phyloP scores from a whole-genome alignment of 2,329 filamentous ascomycete genomes.

The Orbilia oligospora region DNA sequence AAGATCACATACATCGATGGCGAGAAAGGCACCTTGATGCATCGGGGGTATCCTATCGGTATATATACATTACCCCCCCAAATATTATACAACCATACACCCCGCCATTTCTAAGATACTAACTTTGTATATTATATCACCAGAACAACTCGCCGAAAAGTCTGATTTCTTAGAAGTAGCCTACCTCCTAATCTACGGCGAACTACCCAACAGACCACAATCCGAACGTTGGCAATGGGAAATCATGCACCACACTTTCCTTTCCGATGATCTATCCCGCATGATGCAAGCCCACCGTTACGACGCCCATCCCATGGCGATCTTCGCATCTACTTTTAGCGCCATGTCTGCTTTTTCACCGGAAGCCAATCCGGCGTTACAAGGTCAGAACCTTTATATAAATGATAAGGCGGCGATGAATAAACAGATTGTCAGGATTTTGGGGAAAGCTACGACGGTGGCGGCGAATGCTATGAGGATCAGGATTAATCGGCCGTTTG shows the following conservation, averaged over 20 bases:
- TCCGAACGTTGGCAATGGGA: conserved; percentile 69
- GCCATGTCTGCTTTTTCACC: conserved; percentile 71
- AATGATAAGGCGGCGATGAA: conserved; percentile 69
- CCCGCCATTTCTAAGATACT: too few species aligned
- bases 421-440: conserved; percentile 71
- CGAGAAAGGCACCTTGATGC: conserved; percentile 71
- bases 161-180: conserved; percentile 71
- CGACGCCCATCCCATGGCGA: conserved; percentile 72
- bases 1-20: conserved; percentile 73
- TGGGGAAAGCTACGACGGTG: conserved; percentile 71
- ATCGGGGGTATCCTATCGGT: conserved; percentile 71
- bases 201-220: conserved; percentile 69
- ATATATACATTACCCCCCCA: conserved; percentile 2
- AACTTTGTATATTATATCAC: not conserved
- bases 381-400: conserved; percentile 71
- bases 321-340: conserved; percentile 71
- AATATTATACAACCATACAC: too few species aligned
- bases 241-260: conserved; percentile 71
- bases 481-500: conserved; percentile 71
- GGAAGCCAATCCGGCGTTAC: conserved; percentile 71
- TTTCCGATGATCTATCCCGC: conserved; percentile 61
- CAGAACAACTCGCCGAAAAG: conserved; percentile 70
- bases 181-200: conserved; percentile 71
- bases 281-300: conserved; percentile 60
- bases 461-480: conserved; percentile 72